Base-by-base conservation (phyloP, 768 basidiomycete species). In the Pisolithus orientalis region DNA sequence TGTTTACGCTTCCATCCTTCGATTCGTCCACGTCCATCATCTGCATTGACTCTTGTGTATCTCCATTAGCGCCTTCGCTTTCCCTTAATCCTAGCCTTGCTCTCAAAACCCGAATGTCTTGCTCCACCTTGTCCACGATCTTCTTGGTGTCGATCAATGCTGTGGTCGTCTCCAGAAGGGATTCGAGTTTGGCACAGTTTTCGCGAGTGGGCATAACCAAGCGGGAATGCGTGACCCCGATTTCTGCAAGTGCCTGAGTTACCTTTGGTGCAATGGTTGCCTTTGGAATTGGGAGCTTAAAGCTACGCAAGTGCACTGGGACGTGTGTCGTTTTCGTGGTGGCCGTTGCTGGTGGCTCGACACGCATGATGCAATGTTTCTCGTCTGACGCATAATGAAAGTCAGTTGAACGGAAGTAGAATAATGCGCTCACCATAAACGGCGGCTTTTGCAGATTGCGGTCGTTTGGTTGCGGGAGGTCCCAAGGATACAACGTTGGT, bases 131-230 rank as follows among this genome's bases (percentile, higher is more conserved):
- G 65, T 98, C 95, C 39, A 90, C 80, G 11, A 83, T 72, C 59
- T 89, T 85, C 76, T 97, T 98, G 57, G 83, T 85, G 61, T 97
- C 91, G n/a, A 95, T 77, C 61, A 97, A 69, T 11, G 80, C 75
- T 4, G 77, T 78, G 1, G 90, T 80, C 3, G 87, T 82, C 5
- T 85, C 83, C 43, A 94, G 62, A 14, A 98, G 68, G 13, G 75
- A 72, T 55, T 96, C 93, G 17, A 94, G 74, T 58, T 80, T 80
- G 49, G 78, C 74, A 49, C 85, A 75, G 57, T 93, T 96, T 25
- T 84, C 83, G 38, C 83, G 78, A 2, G 96, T 97, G 16, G 96
- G 96, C 93, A 98, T 97, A 54, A 95, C 89, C 47, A 99, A 78
- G 10, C 87, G 82, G 14, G 78, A 78, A 51, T 83, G 75, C 14